Percentiles rank a stretch among this genome's conserved stretches.
phyloP scores from a whole-genome alignment of 176 grass and related monocot genomes.

The Triticum aestivum region DNA sequence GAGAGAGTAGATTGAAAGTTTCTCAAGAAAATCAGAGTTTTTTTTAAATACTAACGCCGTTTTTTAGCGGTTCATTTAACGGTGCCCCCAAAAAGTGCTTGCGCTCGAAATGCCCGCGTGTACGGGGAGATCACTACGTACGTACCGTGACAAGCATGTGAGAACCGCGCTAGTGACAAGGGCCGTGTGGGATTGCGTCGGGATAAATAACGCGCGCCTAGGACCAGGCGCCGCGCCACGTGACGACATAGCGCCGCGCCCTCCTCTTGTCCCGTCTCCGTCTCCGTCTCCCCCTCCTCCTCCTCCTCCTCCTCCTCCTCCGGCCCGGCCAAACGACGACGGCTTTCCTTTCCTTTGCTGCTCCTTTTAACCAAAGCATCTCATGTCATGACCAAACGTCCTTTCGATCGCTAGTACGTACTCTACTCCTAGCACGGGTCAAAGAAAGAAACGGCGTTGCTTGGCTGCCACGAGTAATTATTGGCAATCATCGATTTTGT shows the following conservation, averaged over 20 bases:
- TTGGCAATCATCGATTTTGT: not conserved
- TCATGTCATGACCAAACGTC: not conserved
- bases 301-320: too few relatives aligned
- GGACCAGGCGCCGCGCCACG: constrained; percentile 27
- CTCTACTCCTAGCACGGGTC: not conserved
- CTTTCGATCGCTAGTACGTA: not conserved
- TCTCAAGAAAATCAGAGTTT: too few relatives aligned
- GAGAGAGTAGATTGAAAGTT: too few relatives aligned
- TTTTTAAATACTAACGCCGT: too few relatives aligned
- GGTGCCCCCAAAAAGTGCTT: not conserved
- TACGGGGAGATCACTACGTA: not conserved
- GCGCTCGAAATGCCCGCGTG: not conserved
- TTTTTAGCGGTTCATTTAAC: too few relatives aligned
- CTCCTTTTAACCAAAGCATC: not conserved
- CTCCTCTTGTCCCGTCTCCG: not conserved
- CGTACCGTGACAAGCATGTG: constrained; percentile 14
- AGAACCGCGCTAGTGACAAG: constrained; percentile 35
- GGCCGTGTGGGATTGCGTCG: constrained; percentile 36
- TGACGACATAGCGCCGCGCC: not conserved
- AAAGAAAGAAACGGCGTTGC: not conserved
- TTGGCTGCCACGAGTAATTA: not conserved
- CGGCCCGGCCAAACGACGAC: not conserved
- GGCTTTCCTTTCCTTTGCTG: not conserved
- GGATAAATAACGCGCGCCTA: constrained; percentile 4
- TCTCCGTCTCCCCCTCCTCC: not conserved